Evolutionary conservation across 2,329 filamentous ascomycete genomes (phyloP), one percentile per base, ranked within the genome.

Genomic region (Emydomyces testavorans): DNA sequence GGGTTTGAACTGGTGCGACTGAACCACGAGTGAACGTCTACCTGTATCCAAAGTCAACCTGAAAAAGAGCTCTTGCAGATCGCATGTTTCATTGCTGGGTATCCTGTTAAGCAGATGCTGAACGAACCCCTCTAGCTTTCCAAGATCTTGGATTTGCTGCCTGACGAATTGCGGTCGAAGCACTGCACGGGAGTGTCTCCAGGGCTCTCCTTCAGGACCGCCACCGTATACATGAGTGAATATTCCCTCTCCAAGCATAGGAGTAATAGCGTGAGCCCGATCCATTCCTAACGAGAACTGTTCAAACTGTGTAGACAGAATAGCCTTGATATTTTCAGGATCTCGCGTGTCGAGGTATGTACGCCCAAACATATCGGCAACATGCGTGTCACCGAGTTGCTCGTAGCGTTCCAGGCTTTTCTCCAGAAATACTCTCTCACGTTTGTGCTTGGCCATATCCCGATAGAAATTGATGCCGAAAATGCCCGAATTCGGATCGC

Each of bases 261-360:
- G 62, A 36, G 56, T 52, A 49, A 63, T 48, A 66, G 78, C 78
- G 57, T 86, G 76, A 20, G 83, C 84, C 16, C 94, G 69, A 53
- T 85, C 65, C 52, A 79, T 67, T 5, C 88, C 87, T 62, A 94
- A 88, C 8, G 37, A 46, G 26, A 81, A 95, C 60, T 93, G 84
- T 32, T 69, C 67, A 60, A 94, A 95, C 60, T 94, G 86, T 0
- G 82, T 83, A 0, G 88, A 85, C 15, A 95, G 72, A 16, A 95
- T 74, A 4, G 89, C 85, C 64, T 94, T 94, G 69, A 93, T 83
- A 60, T 94, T 94, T 59, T 93, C 86, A 0, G 84, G 83, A 55
- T 94, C 87, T 4, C 77, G 77, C 0, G 89, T 94, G 58, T 92
- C 74, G 50, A 92, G 63, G 18, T 82, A 45, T 10, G 48, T 45